These are phyloP conservation scores for Colletotrichum incanum DNA, from an alignment of 2,329 filamentous ascomycete species.

Conservation along the genomic window DNA sequence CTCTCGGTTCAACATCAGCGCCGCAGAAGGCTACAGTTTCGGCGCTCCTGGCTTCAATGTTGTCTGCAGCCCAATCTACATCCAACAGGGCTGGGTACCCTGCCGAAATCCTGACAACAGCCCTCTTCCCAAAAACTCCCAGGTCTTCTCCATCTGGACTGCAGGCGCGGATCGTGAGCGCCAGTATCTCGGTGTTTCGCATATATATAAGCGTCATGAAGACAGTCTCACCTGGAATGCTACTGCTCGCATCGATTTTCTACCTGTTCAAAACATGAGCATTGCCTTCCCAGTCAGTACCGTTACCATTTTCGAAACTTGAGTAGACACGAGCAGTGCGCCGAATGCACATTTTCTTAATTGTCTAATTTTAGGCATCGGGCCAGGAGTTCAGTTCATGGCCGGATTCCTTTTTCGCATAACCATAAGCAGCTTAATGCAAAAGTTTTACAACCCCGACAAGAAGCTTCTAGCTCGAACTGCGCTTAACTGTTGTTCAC, in stretches of 20 bases:
- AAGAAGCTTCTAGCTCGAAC: not conserved
- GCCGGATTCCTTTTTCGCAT: not conserved
- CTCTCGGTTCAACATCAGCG: constrained; percentile 46
- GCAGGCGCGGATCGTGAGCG: constrained; percentile 40
- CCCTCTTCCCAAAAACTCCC: constrained; percentile 30
- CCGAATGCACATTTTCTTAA: not conserved
- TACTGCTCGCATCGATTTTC: constrained; percentile 2
- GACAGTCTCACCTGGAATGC: constrained; percentile 23
- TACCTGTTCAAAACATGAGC: constrained; percentile 8
- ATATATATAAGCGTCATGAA: constrained; percentile 43
- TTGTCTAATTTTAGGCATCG: not conserved
- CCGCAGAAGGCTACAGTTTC: constrained; percentile 44
- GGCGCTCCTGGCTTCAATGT: constrained; percentile 49
- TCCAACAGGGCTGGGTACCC: constrained; percentile 46
- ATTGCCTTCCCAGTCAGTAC: constrained; percentile 5
- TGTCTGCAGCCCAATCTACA: constrained; percentile 47
- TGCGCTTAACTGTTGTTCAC: too few relatives aligned
- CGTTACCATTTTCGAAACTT: not conserved
- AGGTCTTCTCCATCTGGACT: constrained; percentile 46
- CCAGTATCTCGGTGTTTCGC: constrained; percentile 46
- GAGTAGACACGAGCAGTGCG: not conserved
- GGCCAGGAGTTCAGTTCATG: not conserved
- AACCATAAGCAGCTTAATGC: not conserved
- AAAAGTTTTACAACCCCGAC: not conserved
- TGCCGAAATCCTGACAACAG: constrained; percentile 44